Percentiles rank a stretch among this genome's conserved stretches.
Conservation (phyloP, 768 basidiomycete species). For the Naematelia encephala region DNA sequence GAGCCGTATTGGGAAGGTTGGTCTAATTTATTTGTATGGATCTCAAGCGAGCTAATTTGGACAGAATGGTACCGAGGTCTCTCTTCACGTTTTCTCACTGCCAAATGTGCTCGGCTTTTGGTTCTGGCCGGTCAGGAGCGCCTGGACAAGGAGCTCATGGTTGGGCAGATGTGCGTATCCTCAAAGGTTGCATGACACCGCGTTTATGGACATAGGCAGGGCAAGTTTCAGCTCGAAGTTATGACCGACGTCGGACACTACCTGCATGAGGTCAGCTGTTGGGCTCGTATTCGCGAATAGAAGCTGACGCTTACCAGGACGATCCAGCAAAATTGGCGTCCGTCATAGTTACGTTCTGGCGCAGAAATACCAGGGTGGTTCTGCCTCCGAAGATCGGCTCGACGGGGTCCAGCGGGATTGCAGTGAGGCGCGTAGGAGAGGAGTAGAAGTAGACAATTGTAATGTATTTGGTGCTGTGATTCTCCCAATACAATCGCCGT, state of each 20-base stretch:
- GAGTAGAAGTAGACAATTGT: slow-evolving; percentile 6
- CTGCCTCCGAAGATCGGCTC: slow-evolving; percentile 45
- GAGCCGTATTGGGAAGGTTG: slow-evolving; percentile 86
- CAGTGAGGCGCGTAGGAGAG: slow-evolving; percentile 29
- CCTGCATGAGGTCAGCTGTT: slow-evolving; percentile 73
- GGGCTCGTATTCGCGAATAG: background rate
- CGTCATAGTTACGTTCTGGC: slow-evolving; percentile 84
- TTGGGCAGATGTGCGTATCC: slow-evolving; percentile 81
- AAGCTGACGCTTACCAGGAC: slow-evolving; percentile 58
- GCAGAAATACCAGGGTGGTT: slow-evolving; percentile 59
- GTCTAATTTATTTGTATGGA: background rate
- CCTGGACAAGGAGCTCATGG: slow-evolving; percentile 88
- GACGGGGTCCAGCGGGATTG: slow-evolving; percentile 6
- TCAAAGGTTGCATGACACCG: background rate
- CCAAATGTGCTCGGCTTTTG: slow-evolving; percentile 76
- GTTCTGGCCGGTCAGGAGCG: slow-evolving; percentile 90
- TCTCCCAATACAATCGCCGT: background rate
- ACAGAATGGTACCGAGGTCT: slow-evolving; percentile 92
- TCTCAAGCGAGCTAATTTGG: slow-evolving; percentile 3
- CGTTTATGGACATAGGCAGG: slow-evolving; percentile 46
- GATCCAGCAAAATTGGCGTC: slow-evolving; percentile 76
- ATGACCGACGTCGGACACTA: slow-evolving; percentile 86
- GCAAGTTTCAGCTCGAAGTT: slow-evolving; percentile 90
- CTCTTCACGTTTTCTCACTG: slow-evolving; percentile 71
- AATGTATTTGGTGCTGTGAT: background rate